Base-by-base conservation (phyloP, 2,329 filamentous ascomycete genomes). In the Fusarium tanahbumbuense region DNA sequence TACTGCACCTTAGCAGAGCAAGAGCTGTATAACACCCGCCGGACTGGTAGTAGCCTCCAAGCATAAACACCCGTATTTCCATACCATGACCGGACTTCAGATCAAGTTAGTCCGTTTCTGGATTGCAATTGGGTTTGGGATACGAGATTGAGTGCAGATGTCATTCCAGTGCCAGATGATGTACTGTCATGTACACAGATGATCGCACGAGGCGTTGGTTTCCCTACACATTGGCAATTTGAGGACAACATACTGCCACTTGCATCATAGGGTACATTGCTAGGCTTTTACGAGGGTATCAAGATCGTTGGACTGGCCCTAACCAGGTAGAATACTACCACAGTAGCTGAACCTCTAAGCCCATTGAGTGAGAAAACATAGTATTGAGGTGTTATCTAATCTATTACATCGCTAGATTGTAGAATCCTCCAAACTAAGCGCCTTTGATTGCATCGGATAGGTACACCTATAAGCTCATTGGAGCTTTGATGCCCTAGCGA, bases 401-500 rank as follows among this genome's bases (percentile, higher is more conserved):
- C 27, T 20, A 16, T 23, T 49, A 13, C 9, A 50, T n/a, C 30
- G 20, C 48, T 25, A 10, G 22, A 50, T 9, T 52, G 27, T 10
- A 20, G n/a, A 27, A 7, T 41, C 18, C 22, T 37, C 34, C 34
- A 37, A n/a, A 18, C 18, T 13, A 20, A 27, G 12, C 25, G 37
- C 32, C 18, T 34, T 32, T n/a, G 30, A 10, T 34, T 23, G 22
- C 18, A 18, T 37, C 34, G 18, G 16, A 52, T 25, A 55, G 18
- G 18, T 9, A 23, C 23, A 8, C 15, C 12, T 20, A 28, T n/a
- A 23, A 37, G n/a, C 22, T 18, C 6, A 23, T 47, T 52, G 71
- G 16, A 53, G 41, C 73, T 84, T 86, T 22, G 80, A 79, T 1
- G 85, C 87, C 56, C 83, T 82, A 0, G 86, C 86, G 57, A 88